These are phyloP conservation scores for Tetrapyrgos nigripes DNA, from an alignment of 1,284 basidiomycete genomes.

Conservation along the genomic window DNA sequence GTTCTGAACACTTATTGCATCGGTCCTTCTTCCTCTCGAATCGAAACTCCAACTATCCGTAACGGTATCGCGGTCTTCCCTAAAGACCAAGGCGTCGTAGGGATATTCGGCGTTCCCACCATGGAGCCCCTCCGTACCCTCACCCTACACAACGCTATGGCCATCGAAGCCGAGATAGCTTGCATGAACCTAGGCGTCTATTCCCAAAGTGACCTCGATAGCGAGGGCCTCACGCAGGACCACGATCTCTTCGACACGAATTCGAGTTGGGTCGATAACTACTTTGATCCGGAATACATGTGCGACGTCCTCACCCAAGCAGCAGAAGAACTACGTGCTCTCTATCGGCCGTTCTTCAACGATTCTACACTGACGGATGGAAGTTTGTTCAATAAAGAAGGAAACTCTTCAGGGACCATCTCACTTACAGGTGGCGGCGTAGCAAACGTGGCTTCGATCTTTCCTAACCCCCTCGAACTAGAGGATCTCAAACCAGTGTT, in stretches of 20 bases:
- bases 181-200: slow-evolving; percentile 21
- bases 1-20: slow-evolving; percentile 22
- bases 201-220: neutral
- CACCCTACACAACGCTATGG: slow-evolving; percentile 21
- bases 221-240: neutral
- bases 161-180: slow-evolving; percentile 23
- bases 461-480: neutral
- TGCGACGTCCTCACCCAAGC: slow-evolving; percentile 15
- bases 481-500: neutral
- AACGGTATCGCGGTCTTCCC: slow-evolving; percentile 22
- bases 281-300: slow-evolving; percentile 23
- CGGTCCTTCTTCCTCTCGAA: slow-evolving; percentile 7
- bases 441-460: neutral
- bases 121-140: slow-evolving; percentile 13
- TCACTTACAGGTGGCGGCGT: too few relatives aligned
- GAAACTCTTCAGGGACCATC: neutral
- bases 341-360: slow-evolving; percentile 22
- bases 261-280: slow-evolving; percentile 5
- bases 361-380: slow-evolving; percentile 7
- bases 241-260: neutral
- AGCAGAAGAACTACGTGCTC: slow-evolving; percentile 17
- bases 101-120: slow-evolving; percentile 23
- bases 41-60: slow-evolving; percentile 14
- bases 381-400: neutral
- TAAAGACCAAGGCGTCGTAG: slow-evolving; percentile 19